Conservation (phyloP, 257 asterid genomes). For the Gentiana dahurica region DNA sequence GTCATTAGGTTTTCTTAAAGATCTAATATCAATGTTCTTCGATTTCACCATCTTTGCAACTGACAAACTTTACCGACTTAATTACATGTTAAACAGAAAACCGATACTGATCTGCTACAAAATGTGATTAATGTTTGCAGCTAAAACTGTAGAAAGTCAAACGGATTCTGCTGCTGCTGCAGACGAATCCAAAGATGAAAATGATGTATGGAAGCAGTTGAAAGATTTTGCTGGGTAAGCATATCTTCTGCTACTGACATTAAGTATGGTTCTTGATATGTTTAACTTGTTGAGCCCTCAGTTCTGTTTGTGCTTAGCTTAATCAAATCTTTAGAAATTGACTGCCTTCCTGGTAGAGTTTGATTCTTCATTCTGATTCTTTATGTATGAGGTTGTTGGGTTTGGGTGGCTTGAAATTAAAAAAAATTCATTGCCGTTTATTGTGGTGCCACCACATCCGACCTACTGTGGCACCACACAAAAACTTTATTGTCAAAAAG, state of each 20-base stretch:
- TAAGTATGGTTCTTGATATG: neutral
- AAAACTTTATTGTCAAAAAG: no score
- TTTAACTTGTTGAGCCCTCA: neutral
- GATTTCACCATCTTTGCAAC: neutral
- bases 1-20: neutral
- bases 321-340: neutral
- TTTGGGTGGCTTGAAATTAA: no score
- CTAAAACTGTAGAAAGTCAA: conserved; percentile 35
- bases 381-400: no score
- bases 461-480: no score
- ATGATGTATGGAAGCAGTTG: conserved; percentile 59
- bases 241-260: neutral
- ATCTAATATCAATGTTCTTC: neutral
- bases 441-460: no score
- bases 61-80: neutral
- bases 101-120: neutral
- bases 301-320: neutral
- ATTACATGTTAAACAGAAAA: neutral
- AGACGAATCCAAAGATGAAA: conserved; percentile 46
- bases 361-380: neutral
- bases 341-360: neutral
- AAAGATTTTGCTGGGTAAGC: conserved; percentile 81
- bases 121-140: conserved; percentile 25
- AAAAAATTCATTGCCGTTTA: no score
- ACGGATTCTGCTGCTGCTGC: conserved; percentile 25